These are phyloP conservation scores for Yarrowia galli DNA, from an alignment of 1,139 yeast species.

Conservation along the genomic window DNA sequence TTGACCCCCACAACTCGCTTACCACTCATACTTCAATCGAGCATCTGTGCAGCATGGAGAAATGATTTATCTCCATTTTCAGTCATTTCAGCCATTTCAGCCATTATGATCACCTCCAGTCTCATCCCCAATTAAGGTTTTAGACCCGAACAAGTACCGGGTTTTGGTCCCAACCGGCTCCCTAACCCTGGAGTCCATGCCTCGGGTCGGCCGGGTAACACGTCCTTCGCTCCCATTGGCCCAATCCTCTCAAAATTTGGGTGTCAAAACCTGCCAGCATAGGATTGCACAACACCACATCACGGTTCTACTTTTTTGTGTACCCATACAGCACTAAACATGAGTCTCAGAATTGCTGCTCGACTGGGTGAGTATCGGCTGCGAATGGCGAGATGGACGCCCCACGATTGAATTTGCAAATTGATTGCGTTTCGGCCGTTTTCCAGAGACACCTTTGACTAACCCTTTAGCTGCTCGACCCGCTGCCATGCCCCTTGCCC, in stretches of 20 bases:
- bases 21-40: not conserved
- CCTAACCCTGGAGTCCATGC: constrained; percentile 5
- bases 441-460: constrained; percentile 39
- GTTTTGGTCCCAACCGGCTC: not conserved
- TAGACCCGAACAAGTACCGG: constrained; percentile 19
- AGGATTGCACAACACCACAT: constrained; percentile 39
- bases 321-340: constrained; percentile 40
- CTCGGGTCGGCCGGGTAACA: constrained; percentile 35
- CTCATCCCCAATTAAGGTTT: not conserved
- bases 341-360: constrained; percentile 48
- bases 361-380: constrained; percentile 45
- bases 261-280: constrained; percentile 38
- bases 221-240: constrained; percentile 38
- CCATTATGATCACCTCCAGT: not conserved
- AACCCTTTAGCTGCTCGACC: constrained; percentile 43
- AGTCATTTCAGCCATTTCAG: not conserved
- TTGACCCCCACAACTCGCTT: not conserved
- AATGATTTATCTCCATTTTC: not conserved
- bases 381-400: not conserved
- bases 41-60: not conserved
- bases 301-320: constrained; percentile 38
- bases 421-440: constrained; percentile 28
- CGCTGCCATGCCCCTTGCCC: constrained; percentile 43
- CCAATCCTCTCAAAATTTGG: constrained; percentile 36
- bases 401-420: constrained; percentile 9